A percentile compares a stretch with the other conserved stretches of the same genome.
Conservation (phyloP, 305 asterid genomes). For the Caryopteris hybrid region DNA sequence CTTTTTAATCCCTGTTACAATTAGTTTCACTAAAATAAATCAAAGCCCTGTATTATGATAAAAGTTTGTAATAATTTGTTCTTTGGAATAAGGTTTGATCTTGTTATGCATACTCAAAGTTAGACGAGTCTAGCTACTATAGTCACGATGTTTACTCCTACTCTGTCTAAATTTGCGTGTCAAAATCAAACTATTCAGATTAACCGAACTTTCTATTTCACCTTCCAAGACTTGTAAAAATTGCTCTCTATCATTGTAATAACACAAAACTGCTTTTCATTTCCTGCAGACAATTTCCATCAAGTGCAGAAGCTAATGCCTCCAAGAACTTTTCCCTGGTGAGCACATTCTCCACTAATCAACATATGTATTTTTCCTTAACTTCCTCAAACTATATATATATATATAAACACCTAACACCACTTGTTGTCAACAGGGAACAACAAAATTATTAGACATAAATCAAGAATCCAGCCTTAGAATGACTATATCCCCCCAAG, state of each 20-base stretch:
- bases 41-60: too few relatives aligned
- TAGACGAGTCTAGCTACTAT: too few relatives aligned
- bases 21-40: too few relatives aligned
- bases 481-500: slow-evolving; percentile 29
- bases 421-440: slow-evolving; percentile 37
- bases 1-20: neutral
- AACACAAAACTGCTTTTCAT: neutral
- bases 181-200: neutral
- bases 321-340: slow-evolving; percentile 59
- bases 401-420: neutral
- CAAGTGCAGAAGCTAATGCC: slow-evolving; percentile 45
- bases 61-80: too few relatives aligned
- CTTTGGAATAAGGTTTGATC: too few relatives aligned
- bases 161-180: too few relatives aligned
- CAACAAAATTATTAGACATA: slow-evolving; percentile 39
- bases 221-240: neutral
- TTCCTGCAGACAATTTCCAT: slow-evolving; percentile 57
- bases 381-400: too few relatives aligned
- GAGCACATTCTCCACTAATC: slow-evolving; percentile 10
- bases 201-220: neutral
- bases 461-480: slow-evolving; percentile 40
- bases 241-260: neutral
- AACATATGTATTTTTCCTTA: too few relatives aligned
- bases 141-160: too few relatives aligned
- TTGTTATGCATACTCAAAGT: too few relatives aligned